Evolutionary conservation across 2,329 filamentous ascomycete species (phyloP), one percentile per base, ranked within the genome.

Genomic region (Colletotrichum sp.): DNA sequence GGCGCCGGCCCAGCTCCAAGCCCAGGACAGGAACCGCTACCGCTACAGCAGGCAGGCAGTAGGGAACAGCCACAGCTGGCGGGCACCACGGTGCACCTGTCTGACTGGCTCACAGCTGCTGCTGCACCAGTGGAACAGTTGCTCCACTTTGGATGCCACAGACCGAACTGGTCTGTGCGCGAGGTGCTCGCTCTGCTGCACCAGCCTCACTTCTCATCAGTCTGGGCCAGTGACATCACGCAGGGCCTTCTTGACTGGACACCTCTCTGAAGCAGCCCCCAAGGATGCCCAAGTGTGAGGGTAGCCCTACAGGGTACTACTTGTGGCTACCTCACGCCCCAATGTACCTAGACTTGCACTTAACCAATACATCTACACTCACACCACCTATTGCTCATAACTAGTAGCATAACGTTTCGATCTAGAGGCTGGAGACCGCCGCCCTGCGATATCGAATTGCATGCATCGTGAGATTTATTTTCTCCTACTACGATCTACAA

Each of bases 141-240:
- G 28, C 34, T 15, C 18, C 34, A 26, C n/a, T 26, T n/a, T 30
- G 59, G n/a, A 21, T 60, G 71, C 71, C 70, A 73, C 64, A 60
- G 24, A 26, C n/a, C 43, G 43, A 48, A 48, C n/a, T 52, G 34
- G 8, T 13, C 64, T 32, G 70, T 75, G 70, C 70, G 13, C 21
- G 15, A 4, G 52, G n/a, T 30, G 12, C 16, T 26, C 10, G 15
- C 12, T 26, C 10, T 43, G 34, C 26, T 36, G 32, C 60, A 28
- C 21, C 28, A 61, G 28, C 28, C 63, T 73, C 68, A 67, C 39
- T 18, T 64, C 65, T 59, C n/a, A 32, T 64, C 52, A 66, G 52
- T 61, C 67, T 48, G 28, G 57, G 30, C 65, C 39, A 43, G 76
- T 77, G 76, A 77, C 76, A 77, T 77, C 76, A 77, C 76, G 68